Percentiles rank a stretch among this genome's conserved stretches.
phyloP scores from a whole-genome alignment of 2,329 filamentous ascomycete species.

The Stachybotrys echinatus region DNA sequence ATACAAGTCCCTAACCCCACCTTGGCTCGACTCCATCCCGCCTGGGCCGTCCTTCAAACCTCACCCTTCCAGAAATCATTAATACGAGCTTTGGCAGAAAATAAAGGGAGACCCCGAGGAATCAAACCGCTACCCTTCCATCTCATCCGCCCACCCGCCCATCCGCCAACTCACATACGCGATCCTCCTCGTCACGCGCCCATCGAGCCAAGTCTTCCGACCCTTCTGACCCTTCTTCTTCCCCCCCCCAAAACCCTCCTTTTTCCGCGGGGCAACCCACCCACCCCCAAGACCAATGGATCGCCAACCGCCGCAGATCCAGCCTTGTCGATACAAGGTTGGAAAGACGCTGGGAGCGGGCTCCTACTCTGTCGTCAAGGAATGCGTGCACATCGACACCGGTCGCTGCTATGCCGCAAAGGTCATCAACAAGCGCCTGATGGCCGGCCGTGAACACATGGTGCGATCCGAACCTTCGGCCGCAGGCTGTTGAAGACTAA shows the following conservation, averaged over 20 bases:
- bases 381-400: slow-evolving; percentile 97
- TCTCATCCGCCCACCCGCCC: no score
- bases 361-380: slow-evolving; percentile 97
- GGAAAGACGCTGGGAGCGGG: slow-evolving; percentile 96
- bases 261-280: background rate
- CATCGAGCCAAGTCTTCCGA: background rate
- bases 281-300: slow-evolving; percentile 12
- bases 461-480: slow-evolving; percentile 41
- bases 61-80: no score
- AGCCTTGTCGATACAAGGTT: slow-evolving; percentile 97
- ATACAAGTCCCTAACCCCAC: background rate
- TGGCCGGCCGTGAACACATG: slow-evolving; percentile 98
- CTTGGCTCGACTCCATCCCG: slow-evolving; percentile 2
- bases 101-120: no score
- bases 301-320: slow-evolving; percentile 55
- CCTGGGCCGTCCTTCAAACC: background rate
- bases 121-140: no score
- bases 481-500: background rate
- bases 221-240: background rate
- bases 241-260: no score
- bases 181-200: no score
- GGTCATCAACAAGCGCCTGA: slow-evolving; percentile 97
- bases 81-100: no score
- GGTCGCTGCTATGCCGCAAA: slow-evolving; percentile 98
- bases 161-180: no score